These are phyloP conservation scores for Rhododendron ferrugineum DNA, from an alignment of 148 eudicot genomes.

Conservation along the genomic window DNA sequence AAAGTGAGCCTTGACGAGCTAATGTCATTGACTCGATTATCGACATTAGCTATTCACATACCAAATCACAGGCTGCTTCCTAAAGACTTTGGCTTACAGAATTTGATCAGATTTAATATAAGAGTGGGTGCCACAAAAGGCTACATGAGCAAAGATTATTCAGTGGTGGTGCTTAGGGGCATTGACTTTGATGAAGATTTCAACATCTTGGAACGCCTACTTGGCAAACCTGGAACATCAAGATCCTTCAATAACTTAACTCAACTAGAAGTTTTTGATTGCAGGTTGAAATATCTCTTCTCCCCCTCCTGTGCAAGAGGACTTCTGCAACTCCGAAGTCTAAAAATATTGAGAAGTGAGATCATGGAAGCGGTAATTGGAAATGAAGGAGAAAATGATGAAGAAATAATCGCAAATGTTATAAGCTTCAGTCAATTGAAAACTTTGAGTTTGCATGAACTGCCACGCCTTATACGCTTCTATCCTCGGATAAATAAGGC, in stretches of 20 bases:
- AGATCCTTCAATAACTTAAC: neutral
- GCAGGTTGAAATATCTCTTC: neutral
- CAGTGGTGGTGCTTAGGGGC: too few species aligned
- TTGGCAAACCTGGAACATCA: conserved; percentile 1
- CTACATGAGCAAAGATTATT: rapidly evolving
- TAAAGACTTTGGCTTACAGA: neutral
- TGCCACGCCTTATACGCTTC: neutral
- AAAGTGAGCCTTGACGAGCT: too few species aligned
- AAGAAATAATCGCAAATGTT: neutral
- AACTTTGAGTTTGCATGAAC: rapidly evolving
- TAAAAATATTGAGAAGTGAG: rapidly evolving
- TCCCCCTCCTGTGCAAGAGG: neutral
- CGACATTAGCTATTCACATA: conserved; percentile 2
- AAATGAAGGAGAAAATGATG: neutral
- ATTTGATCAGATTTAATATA: neutral
- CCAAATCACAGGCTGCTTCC: neutral
- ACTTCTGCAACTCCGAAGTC: neutral
- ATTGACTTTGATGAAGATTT: too few species aligned
- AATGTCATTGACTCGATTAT: too few species aligned
- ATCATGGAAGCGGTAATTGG: neutral
- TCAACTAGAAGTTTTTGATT: neutral
- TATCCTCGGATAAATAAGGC: neutral
- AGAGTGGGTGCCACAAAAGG: neutral
- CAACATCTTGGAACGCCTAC: neutral
- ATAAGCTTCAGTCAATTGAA: neutral